Conservation (phyloP, 2,329 filamentous ascomycete species). For the Cladosporium phlei region DNA sequence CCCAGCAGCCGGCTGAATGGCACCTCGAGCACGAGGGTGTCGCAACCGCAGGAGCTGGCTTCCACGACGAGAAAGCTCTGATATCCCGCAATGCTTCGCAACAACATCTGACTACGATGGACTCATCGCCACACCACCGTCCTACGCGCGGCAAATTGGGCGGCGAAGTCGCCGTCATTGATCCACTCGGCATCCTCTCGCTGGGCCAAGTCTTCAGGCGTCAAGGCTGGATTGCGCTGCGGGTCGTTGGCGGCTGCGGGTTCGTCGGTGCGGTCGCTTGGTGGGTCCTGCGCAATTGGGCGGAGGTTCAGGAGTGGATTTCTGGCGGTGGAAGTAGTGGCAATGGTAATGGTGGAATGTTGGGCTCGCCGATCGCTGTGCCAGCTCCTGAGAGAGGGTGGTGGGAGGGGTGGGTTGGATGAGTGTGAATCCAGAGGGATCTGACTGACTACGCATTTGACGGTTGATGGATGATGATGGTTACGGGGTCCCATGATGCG, state of each 20-base stretch:
- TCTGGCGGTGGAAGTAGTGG: constrained; percentile 14
- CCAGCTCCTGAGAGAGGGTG: constrained; percentile 16
- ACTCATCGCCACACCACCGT: constrained; percentile 23
- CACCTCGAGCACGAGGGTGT: constrained; percentile 57
- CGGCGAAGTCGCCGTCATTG: constrained; percentile 42
- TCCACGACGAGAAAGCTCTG: constrained; percentile 31
- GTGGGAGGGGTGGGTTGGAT: constrained; percentile 7
- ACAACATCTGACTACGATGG: background rate
- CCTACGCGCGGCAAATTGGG: constrained; percentile 27
- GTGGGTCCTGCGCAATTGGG: constrained; percentile 34
- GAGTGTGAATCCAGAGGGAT: too few relatives aligned
- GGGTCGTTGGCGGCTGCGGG: constrained; percentile 69
- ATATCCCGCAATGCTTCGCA: too few relatives aligned
- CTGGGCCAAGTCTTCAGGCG: constrained; percentile 56
- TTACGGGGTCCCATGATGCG: too few relatives aligned
- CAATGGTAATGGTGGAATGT: background rate
- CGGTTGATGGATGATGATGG: too few relatives aligned
- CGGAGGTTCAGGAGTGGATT: constrained; percentile 26
- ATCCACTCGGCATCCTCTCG: constrained; percentile 73
- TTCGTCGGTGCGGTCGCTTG: constrained; percentile 62
- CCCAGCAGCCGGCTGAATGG: constrained; percentile 56
- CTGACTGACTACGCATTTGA: too few relatives aligned
- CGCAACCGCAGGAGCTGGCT: too few relatives aligned
- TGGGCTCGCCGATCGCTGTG: constrained; percentile 14
- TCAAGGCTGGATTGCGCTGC: constrained; percentile 63